Base-by-base conservation (phyloP, 2,329 filamentous ascomycete species). In the Xylaria sp. region DNA sequence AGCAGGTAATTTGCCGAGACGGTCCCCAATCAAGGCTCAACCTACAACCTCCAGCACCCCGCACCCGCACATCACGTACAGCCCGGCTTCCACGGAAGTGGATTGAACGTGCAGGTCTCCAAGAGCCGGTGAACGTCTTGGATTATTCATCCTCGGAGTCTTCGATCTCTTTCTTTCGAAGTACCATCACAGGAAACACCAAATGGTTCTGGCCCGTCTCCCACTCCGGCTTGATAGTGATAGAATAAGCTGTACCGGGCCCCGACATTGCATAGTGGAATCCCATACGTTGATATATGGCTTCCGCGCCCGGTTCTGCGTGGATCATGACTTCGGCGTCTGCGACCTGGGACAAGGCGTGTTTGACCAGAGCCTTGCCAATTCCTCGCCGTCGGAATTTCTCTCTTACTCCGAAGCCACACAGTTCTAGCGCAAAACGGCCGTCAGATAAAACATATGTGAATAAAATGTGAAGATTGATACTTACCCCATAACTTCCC, bases 191-290 rank as follows among this genome's bases (percentile, higher is more conserved):
- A 13, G 59, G 44, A 23, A 58, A 37, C 10, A 37, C 54, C 4
- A 63, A 2, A 34, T 32, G 2, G n/a, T 8, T 13, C 15, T 6
- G 20, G 6, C 10, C 13, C 0, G 9, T 39, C 9, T 32, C 18
- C 65, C 68, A 68, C 46, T 68, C 51, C 20, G 51, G 55, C 37
- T 13, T 12, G 20, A 65, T 1, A 4, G n/a, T 64, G 9, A 66
- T 28, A 2, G 50, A n/a, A 18, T 37, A 15, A 32, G 13, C 28
- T 32, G n/a, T 34, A 18, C 52, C 9, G 15, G 44, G 4, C 46
- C 9, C 20, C 25, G 34, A 61, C 12, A 34, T 20, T 18, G 51
- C 56, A 57, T 46, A 28, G 28, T 18, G 10, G 51, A 68, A 70
- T 23, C 65, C 61, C 15, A 70, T 28, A 20, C 41, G n/a, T 13